Evolutionary conservation across 495 filamentous ascomycete species (phyloP).

Genomic region (Usnea hakonensis): DNA sequence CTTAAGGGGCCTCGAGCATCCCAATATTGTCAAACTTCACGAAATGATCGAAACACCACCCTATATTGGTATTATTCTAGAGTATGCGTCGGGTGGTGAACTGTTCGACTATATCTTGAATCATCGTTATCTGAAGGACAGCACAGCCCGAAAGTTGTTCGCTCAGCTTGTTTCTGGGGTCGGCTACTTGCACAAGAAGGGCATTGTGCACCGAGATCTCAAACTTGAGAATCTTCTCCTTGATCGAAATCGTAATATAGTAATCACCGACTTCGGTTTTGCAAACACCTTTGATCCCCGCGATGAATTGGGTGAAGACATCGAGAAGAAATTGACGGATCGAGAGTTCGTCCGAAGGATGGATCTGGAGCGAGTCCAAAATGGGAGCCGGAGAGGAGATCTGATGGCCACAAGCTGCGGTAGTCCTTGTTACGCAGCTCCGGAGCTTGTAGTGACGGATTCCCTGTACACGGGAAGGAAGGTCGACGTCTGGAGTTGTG

Average conservation of each 20-base stretch:
- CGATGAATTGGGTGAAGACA: constrained; percentile 83
- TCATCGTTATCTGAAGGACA: constrained; percentile 91
- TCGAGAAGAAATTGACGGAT: constrained; percentile 79
- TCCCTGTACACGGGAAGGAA: constrained; percentile 95
- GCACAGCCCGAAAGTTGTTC: constrained; percentile 81
- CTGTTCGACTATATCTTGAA: constrained; percentile 97
- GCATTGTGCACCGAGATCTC: constrained; percentile 94
- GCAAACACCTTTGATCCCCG: constrained; percentile 90
- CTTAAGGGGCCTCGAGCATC: constrained; percentile 74
- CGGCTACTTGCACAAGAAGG: constrained; percentile 97
- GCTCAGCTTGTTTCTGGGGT: constrained; percentile 95
- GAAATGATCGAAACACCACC: constrained; percentile 98
- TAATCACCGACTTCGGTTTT: constrained; percentile 99
- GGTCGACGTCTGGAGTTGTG: constrained; percentile 98
- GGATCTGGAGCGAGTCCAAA: constrained; percentile 70
- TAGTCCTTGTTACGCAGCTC: constrained; percentile 83
- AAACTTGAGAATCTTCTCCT: constrained; percentile 96
- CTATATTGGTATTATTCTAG: constrained; percentile 95
- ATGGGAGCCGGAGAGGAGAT: constrained; percentile 69
- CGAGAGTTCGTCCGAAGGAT: constrained; percentile 74
- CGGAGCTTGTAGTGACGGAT: constrained; percentile 95
- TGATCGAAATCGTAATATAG: constrained; percentile 95
- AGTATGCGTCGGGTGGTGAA: constrained; percentile 96
- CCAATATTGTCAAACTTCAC: constrained; percentile 93
- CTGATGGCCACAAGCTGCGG: constrained; percentile 53